Conservation (phyloP, 2,329 filamentous ascomycete genomes). For the Ophiostoma perfectum region DNA sequence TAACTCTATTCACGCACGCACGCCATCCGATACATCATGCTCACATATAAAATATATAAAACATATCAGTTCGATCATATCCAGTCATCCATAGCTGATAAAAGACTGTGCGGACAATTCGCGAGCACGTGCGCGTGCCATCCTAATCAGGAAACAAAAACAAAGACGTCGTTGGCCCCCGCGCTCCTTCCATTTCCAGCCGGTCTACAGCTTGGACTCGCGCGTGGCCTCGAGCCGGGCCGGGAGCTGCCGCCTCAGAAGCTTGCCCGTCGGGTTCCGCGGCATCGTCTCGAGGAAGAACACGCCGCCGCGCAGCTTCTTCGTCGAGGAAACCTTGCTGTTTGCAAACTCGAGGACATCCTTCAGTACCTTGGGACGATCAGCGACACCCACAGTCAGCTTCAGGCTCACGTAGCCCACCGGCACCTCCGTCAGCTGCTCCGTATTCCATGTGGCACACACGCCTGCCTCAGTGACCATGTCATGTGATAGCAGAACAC, state of each 20-base stretch:
- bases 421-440: constrained; percentile 16
- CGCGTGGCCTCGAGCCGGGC: constrained; percentile 1
- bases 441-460: constrained; percentile 13
- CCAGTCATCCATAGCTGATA: too few species aligned
- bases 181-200: background rate
- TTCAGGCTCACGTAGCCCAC: constrained; percentile 17
- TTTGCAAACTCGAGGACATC: constrained; percentile 4
- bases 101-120: too few species aligned
- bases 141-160: too few species aligned
- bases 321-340: constrained; percentile 9
- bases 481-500: constrained; percentile 11
- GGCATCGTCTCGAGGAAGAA: constrained; percentile 16
- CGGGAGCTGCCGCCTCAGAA: constrained; percentile 15
- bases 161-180: background rate
- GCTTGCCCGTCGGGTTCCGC: constrained; percentile 14
- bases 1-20: too few species aligned
- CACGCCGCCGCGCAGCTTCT: constrained; percentile 16
- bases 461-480: constrained; percentile 16
- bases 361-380: background rate
- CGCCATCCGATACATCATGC: too few species aligned
- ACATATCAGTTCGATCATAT: too few species aligned
- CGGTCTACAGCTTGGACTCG: constrained; percentile 7
- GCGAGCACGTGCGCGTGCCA: too few species aligned
- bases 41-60: too few species aligned
- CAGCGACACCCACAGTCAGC: background rate